Base-by-base conservation (phyloP, 2,329 filamentous ascomycete genomes). In the Fulvia fulva region DNA sequence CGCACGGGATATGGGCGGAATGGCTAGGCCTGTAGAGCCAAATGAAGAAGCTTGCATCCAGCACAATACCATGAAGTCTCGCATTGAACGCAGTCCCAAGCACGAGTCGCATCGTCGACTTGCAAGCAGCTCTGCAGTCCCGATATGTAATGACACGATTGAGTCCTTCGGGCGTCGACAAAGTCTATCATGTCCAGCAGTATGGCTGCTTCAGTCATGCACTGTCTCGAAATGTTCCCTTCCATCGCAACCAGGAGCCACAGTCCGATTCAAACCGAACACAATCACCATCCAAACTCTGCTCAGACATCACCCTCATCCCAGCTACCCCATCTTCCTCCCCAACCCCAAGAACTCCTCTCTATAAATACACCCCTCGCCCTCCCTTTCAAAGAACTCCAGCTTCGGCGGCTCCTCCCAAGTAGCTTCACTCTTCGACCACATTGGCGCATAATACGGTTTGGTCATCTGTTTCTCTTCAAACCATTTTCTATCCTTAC, bases 1-100 rank as follows among this genome's bases (percentile, higher is more conserved):
- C 67, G 67, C 65, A 66, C 55, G 64, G 65, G 57, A 62, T 53
- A 52, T 53, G 62, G 62, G 56, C 60, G 53, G 60, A 61, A 62
- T 57, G 58, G 63, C 55, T 53, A 61, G 57, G 59, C 60, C 45
- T 62, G 60, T 63, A 66, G 61, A 56, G 62, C 58, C 59, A 46
- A 51, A 60, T 52, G 50, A 57, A 54, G 56, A 56, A 58, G 55
- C 61, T 63, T 53, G 51, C 57, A 61, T 61, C 53, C 54, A 43
- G 45, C 46, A 50, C 34, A 41, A 51, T 51, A 43, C 55, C 53
- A 47, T 21, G 44, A 47, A 47, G 21, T 47, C 44, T 47, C 44
- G 44, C 25, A 23, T 25, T 47, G 14, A 26, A 47, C 23, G 44
- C 44, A 47, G 21, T 23, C 25, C 11, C 21, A 14, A 25, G 19